Conservation (phyloP, 176 grass and related monocot genomes). For the Phyllostachys edulis region DNA sequence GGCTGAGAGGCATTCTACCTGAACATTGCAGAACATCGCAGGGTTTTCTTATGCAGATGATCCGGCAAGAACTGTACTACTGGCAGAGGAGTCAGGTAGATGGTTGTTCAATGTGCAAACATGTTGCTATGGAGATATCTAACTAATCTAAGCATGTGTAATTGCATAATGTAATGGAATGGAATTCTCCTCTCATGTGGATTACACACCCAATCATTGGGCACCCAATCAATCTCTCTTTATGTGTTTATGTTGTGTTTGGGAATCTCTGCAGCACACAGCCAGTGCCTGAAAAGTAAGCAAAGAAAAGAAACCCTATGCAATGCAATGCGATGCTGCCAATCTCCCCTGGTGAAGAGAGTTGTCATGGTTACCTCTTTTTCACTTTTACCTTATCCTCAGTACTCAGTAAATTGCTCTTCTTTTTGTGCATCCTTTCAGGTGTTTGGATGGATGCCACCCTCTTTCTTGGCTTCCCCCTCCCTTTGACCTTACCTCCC, state of each 20-base stretch:
- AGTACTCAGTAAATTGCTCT: constrained; percentile 42
- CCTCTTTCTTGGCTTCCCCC: constrained; percentile 29
- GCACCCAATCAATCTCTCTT: constrained; percentile 25
- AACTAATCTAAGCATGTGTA: constrained; percentile 22
- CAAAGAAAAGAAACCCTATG: constrained; percentile 32
- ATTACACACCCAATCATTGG: constrained; percentile 54
- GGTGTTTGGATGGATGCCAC: constrained; percentile 44
- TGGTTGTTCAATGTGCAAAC: constrained; percentile 6
- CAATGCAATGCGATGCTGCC: constrained; percentile 17
- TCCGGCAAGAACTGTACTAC: constrained; percentile 22
- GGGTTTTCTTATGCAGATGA: neutral
- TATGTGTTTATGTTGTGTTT: constrained; percentile 26
- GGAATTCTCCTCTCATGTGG: constrained; percentile 47
- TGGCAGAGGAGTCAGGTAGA: constrained; percentile 14
- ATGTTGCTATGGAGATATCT: neutral
- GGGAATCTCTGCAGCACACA: constrained; percentile 39
- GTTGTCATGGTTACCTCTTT: constrained; percentile 10
- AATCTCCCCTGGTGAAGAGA: constrained; percentile 22
- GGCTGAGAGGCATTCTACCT: neutral
- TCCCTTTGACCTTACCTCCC: constrained; percentile 38
- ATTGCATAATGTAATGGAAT: constrained; percentile 37
- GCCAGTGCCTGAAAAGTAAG: constrained; percentile 27
- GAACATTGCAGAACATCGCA: constrained; percentile 17
- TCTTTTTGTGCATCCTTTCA: constrained; percentile 53
- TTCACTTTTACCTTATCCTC: constrained; percentile 50